Conservation (phyloP, 495 filamentous ascomycete genomes). For the Daldinia loculata region DNA sequence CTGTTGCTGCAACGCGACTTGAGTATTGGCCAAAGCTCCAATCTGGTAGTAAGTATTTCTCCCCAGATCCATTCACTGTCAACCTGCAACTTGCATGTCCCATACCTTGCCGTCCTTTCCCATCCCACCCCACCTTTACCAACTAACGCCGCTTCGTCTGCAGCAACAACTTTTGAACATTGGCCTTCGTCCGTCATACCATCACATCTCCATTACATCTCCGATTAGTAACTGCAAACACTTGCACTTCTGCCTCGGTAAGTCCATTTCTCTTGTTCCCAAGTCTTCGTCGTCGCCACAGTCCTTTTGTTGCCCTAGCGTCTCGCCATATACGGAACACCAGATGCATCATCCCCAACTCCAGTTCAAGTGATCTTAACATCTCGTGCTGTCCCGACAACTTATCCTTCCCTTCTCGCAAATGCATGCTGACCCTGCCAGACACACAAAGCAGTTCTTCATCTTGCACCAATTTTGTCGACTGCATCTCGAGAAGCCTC, state of each 20-base stretch:
- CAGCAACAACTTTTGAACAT: not conserved
- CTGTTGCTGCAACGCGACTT: not conserved
- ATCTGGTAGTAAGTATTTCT: not conserved
- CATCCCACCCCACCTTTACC: not conserved
- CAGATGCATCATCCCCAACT: not conserved
- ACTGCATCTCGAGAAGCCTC: not conserved
- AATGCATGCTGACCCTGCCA: not conserved
- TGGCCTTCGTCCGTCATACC: not conserved
- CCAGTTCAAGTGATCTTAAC: not conserved
- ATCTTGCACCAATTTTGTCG: not conserved
- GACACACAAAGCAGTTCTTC: not conserved
- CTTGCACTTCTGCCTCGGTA: constrained; percentile 1
- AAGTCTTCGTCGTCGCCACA: not conserved
- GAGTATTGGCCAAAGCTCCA: not conserved
- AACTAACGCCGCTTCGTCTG: not conserved
- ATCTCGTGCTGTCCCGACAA: not conserved
- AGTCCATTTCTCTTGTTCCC: not conserved
- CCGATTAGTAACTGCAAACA: not conserved
- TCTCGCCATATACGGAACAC: not conserved
- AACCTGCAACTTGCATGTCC: not conserved
- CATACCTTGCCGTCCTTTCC: not conserved
- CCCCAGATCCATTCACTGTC: not conserved
- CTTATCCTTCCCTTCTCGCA: not conserved
- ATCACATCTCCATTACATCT: not conserved
- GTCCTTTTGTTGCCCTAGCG: not conserved